Percentiles rank a stretch among this genome's conserved stretches.
Conservation (phyloP, 495 filamentous ascomycete genomes). For the Podospora didyma region DNA sequence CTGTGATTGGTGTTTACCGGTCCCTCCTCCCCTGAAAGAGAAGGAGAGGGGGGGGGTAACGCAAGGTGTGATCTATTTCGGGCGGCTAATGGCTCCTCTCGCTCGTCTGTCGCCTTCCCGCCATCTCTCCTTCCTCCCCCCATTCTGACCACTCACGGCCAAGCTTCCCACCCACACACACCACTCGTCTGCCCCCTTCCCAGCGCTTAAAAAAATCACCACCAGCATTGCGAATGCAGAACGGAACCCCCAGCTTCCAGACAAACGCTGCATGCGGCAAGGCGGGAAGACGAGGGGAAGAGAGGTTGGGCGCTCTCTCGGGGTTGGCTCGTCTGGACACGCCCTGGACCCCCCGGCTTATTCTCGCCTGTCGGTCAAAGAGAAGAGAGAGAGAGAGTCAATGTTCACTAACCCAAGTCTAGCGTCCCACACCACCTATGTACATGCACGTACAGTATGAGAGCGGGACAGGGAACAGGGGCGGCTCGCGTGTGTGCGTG, state of each 20-base stretch:
- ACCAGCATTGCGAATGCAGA: conserved; percentile 19
- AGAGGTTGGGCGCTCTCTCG: background rate
- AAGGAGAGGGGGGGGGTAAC: conserved; percentile 5
- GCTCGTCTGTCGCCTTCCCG: conserved; percentile 4
- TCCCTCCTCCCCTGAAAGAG: too few relatives aligned
- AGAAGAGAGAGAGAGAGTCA: too few relatives aligned
- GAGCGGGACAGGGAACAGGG: background rate
- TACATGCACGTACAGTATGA: background rate
- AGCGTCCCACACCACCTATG: background rate
- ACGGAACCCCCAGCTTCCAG: conserved; percentile 21
- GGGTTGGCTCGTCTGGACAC: background rate
- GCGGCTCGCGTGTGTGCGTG: background rate
- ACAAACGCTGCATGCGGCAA: conserved; percentile 13
- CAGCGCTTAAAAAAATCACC: conserved; percentile 23
- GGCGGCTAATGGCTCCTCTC: conserved; percentile 18
- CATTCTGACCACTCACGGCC: conserved; percentile 16
- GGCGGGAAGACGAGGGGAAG: background rate
- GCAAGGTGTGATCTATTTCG: conserved; percentile 21
- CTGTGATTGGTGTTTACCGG: too few relatives aligned
- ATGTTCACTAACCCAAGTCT: too few relatives aligned
- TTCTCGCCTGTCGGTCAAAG: too few relatives aligned
- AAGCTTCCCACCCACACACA: conserved; percentile 1
- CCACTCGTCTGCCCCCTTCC: background rate
- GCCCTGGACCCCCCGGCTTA: background rate
- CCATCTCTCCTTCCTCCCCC: background rate